Percentiles rank a stretch among this genome's conserved stretches.
Evolutionary conservation across 768 basidiomycete genomes (phyloP).

Genomic region (Roridomyces roridus): DNA sequence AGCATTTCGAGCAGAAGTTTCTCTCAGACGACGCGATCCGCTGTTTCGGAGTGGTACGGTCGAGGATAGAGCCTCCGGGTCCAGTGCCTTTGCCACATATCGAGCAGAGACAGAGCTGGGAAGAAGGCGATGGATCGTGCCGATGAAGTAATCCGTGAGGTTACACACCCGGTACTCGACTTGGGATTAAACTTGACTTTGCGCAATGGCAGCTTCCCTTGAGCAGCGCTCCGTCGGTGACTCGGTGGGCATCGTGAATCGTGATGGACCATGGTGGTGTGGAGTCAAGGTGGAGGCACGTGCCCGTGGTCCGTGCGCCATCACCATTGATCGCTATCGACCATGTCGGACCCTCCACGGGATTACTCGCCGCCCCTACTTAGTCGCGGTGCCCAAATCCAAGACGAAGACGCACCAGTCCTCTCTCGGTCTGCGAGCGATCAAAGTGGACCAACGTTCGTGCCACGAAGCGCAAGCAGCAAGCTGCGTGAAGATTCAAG

Average conservation of each 20-base stretch:
- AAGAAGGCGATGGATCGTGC: not conserved
- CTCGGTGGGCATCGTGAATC: too few relatives aligned
- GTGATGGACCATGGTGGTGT: slow-evolving; percentile 57
- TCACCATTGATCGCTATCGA: too few relatives aligned
- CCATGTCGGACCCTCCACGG: too few relatives aligned
- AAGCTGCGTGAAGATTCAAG: too few relatives aligned
- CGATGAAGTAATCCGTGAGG: not conserved
- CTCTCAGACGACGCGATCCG: slow-evolving; percentile 58
- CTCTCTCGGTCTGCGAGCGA: too few relatives aligned
- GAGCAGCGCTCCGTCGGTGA: slow-evolving; percentile 40
- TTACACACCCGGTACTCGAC: slow-evolving; percentile 64
- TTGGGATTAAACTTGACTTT: slow-evolving; percentile 52
- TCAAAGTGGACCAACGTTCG: too few relatives aligned
- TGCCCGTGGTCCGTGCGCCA: not conserved
- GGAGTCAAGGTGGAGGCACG: not conserved
- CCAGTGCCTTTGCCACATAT: slow-evolving; percentile 78
- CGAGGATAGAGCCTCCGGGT: slow-evolving; percentile 61
- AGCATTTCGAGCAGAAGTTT: slow-evolving; percentile 68
- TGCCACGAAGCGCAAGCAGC: too few relatives aligned
- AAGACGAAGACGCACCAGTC: too few relatives aligned
- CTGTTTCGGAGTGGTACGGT: slow-evolving; percentile 59
- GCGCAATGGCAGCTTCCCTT: slow-evolving; percentile 61
- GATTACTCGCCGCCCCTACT: too few relatives aligned
- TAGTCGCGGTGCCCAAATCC: too few relatives aligned
- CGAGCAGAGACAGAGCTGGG: slow-evolving; percentile 66